Percentiles rank a stretch among this genome's conserved stretches.
Conservation (phyloP, 1,139 yeast species). For the Candida gigantensis region DNA sequence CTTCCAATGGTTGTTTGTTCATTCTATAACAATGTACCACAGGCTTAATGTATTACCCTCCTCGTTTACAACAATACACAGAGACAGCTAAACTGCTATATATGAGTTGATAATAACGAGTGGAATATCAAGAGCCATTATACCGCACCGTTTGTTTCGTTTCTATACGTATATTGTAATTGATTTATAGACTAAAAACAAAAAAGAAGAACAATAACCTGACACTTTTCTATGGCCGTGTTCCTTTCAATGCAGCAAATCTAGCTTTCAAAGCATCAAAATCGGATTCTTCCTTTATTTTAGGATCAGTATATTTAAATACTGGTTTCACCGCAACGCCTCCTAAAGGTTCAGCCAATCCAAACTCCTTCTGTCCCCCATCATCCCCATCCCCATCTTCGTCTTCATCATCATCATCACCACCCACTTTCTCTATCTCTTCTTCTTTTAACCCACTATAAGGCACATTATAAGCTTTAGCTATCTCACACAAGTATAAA, state of each 20-base stretch:
- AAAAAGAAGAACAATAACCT: no score
- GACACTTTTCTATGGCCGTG: conserved; percentile 2
- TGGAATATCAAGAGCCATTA: no score
- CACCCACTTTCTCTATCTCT: conserved; percentile 22
- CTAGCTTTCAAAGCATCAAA: conserved; percentile 47
- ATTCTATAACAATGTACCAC: no score
- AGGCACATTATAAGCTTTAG: conserved; percentile 75
- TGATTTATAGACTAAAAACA: no score
- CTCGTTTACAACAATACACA: no score
- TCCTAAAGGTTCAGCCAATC: conserved; percentile 20
- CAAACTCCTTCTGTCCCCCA: conserved; percentile 16
- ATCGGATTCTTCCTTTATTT: conserved; percentile 23
- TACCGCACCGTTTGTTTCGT: no score
- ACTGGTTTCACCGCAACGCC: conserved; percentile 16
- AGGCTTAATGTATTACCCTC: no score
- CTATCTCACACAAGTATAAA: conserved; percentile 76
- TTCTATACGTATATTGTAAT: no score
- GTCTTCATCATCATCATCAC: conserved; percentile 16
- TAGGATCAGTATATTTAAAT: conserved; percentile 13
- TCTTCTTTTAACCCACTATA: conserved; percentile 54
- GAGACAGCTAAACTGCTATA: no score
- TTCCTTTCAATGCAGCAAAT: conserved; percentile 48
- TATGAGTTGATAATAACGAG: no score
- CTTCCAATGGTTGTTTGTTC: conserved; percentile 43
- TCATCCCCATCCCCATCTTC: conserved; percentile 26